Evolutionary conservation across 78 protist genomes (phyloP), one percentile per base, ranked within the genome.

Genomic region (Emiliania huxleyi): DNA sequence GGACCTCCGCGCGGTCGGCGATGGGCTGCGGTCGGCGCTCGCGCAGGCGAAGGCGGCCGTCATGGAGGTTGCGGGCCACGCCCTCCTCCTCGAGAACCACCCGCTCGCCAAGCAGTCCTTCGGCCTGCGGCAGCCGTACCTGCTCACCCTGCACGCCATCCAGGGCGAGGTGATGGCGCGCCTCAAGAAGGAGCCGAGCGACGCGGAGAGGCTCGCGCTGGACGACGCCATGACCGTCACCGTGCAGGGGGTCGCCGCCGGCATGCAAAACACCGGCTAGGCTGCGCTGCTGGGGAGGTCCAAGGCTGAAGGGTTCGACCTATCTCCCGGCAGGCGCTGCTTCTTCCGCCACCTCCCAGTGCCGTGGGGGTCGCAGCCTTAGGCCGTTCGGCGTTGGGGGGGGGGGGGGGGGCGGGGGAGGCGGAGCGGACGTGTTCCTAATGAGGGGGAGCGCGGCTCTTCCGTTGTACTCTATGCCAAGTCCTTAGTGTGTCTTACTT

Each of bases 191-290:
- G 40, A 87, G 38, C 11, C 55, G 23, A 12, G 23, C 55, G 11
- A 48, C 23, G 11, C 4, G 55, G 23, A 11, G 23, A 4, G 4
- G 23, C 73, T 5, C 33, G 40, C 83, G 48, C 85, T 91, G 29
- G 3, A 3, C 62, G 52, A 45, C 69, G 71, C 91, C 42, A 35
- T 87, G 71, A 43, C 8, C 40, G 29, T 87, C 69, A 71, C 87
- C 38, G 35, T 91, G 11, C 85, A 69, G 77, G 93, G 93, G 33
- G 71, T 91, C 77, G 84, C 93, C 56, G 93, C 93, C 25, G 93
- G 93, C 22, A 91, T 91, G 87, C 81, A 73, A 19, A 91, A 91
- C n/a, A 91, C 93, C 25, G 93, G 93, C 29, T 91, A n/a, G n/a
- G n/a, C n/a, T n/a, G n/a, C n/a, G n/a, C n/a, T n/a, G n/a, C n/a